Base-by-base conservation (phyloP, 1,139 yeast genomes). In the Insectozyma bohioensis region DNA sequence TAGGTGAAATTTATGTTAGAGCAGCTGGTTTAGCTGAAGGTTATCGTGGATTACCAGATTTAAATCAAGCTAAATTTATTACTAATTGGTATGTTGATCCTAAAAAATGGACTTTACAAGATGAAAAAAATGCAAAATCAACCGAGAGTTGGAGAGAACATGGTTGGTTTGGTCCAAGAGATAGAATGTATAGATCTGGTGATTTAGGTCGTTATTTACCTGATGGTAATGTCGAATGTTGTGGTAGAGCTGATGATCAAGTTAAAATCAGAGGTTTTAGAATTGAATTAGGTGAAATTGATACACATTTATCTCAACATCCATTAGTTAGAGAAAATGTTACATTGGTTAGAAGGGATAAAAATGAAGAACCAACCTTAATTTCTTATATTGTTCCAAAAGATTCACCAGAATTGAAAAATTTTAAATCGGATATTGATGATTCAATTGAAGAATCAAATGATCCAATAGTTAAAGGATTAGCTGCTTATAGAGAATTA, bases 181-280 rank as follows among this genome's bases (percentile, higher is more conserved):
- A 92, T 58, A 76, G 99, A 54, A 67, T 94, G 42, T 92, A 92
- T 67, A 77, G 98, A 63, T 90, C 97, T 24, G 99, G 98, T 48
- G 99, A 94, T 61, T 71, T 92, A 48, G 99, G 99, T 33, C 80
- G 98, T 48, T 94, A 92, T 57, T 67, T 90, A 39, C 97, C 98
- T 5, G 96, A 88, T 52, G 98, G 98, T 39, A 86, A 92, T 61
- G 92, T 94, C 45, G 99, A 92, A 67, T 92, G 97, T 60, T 84
- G 95, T 58, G 99, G 99, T 38, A 80, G 99, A 59, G 98, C 98
- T 19, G 99, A 94, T 63, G 97, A 92, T 57, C 99, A 94, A 62
- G 97, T 94, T 42, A 94, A 94, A 62, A 92, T 94, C 45, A 80
- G 98, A 65, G 99, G 99, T 2, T 94, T 94, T 75, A 80, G 99